These are phyloP conservation scores for Hypericum androsaemum DNA, from an alignment of 345 rosid species.

Conservation along the genomic window DNA sequence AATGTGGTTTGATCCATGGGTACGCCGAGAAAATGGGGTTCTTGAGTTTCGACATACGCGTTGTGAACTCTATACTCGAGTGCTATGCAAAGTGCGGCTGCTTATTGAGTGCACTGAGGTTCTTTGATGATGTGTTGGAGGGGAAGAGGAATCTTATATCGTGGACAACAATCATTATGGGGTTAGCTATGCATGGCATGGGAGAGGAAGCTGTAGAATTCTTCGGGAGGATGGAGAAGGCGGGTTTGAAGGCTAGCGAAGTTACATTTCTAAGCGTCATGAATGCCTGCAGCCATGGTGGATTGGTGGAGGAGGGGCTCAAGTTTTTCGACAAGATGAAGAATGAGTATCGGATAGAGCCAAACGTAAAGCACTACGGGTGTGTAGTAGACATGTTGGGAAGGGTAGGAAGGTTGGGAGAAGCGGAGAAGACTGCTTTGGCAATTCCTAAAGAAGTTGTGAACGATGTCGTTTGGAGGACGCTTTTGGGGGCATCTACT, in stretches of 20 bases:
- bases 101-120: constrained; percentile 13
- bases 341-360: constrained; percentile 14
- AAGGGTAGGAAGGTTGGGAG: constrained; percentile 26
- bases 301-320: constrained; percentile 22
- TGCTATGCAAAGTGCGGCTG: constrained; percentile 29
- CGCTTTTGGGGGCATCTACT: constrained; percentile 70
- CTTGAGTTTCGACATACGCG: constrained; percentile 8
- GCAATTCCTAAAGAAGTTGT: constrained; percentile 41
- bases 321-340: constrained; percentile 20
- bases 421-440: constrained; percentile 38
- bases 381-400: constrained; percentile 35
- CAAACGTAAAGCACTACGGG: constrained; percentile 29
- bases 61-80: constrained; percentile 17
- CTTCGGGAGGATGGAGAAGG: constrained; percentile 20
- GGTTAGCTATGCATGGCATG: constrained; percentile 26
- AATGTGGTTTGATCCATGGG: constrained; percentile 7
- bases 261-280: constrained; percentile 30
- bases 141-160: constrained; percentile 19
- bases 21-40: constrained; percentile 4
- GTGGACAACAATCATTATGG: constrained; percentile 27
- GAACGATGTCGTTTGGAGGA: constrained; percentile 65
- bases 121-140: constrained; percentile 25
- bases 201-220: constrained; percentile 20
- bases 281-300: constrained; percentile 38
- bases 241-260: constrained; percentile 19